Evolutionary conservation across 305 asterid genomes (phyloP).

Genomic region (Fraxinus paxiana): DNA sequence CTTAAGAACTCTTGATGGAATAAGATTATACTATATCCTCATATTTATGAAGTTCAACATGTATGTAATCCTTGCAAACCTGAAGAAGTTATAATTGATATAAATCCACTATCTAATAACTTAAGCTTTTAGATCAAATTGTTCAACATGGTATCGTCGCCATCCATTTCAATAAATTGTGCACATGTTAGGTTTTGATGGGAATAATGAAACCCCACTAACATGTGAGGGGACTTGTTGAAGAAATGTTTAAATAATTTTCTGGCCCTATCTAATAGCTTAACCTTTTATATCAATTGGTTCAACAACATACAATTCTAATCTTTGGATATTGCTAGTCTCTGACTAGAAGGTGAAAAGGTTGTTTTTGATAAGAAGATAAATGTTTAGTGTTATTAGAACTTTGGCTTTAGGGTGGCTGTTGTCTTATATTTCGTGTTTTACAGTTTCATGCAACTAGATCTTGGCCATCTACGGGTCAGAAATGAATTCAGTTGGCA

Average conservation of each 20-base stretch:
- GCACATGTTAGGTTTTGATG: background rate
- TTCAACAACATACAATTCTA: background rate
- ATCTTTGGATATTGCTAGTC: background rate
- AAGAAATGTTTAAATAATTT: background rate
- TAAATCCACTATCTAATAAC: background rate
- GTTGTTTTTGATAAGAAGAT: conserved; percentile 5
- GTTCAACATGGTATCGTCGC: background rate
- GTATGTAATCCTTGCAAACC: background rate
- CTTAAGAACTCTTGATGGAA: background rate
- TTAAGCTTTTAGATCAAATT: background rate
- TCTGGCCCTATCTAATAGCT: background rate
- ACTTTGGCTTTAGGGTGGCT: conserved; percentile 6
- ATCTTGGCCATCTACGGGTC: conserved; percentile 87
- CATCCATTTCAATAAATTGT: background rate
- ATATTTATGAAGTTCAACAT: background rate
- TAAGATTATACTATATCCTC: background rate
- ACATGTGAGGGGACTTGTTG: background rate
- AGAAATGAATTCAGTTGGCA: conserved; percentile 79
- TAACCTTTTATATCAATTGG: background rate
- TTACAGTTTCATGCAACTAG: conserved; percentile 96
- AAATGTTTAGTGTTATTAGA: background rate
- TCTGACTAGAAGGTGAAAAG: conserved; percentile 1
- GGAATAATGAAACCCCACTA: background rate
- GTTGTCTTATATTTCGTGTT: conserved; percentile 22
- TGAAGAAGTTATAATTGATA: background rate